These are phyloP conservation scores for Exophiala sp. DNA, from an alignment of 2,329 filamentous ascomycete genomes.

Conservation along the genomic window DNA sequence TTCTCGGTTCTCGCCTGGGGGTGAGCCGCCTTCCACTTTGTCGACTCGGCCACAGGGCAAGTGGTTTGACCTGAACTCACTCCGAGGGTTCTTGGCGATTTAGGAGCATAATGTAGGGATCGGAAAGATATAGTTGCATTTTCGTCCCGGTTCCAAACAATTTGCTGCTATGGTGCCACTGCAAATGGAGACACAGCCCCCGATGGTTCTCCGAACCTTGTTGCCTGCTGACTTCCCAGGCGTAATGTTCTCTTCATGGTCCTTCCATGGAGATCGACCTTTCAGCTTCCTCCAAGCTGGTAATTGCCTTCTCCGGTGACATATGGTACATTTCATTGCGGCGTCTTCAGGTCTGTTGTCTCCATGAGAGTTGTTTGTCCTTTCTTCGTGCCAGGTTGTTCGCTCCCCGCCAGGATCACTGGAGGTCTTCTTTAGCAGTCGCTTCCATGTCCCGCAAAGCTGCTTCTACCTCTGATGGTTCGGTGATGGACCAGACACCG, in stretches of 20 bases:
- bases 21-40: conserved; percentile 11
- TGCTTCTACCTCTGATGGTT: conserved; percentile 68
- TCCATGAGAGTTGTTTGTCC: not conserved
- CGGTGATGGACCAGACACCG: conserved; percentile 87
- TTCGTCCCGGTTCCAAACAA: not conserved
- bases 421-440: conserved; percentile 17
- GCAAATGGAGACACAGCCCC: no score
- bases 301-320: not conserved
- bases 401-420: not conserved
- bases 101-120: conserved; percentile 4
- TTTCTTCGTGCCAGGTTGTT: not conserved
- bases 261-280: not conserved
- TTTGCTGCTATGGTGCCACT: not conserved
- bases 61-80: conserved; percentile 10
- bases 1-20: conserved; percentile 12
- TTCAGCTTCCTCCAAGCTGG: not conserved
- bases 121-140: conserved; percentile 9
- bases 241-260: not conserved
- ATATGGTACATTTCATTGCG: not conserved
- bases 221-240: no score
- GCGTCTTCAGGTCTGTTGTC: not conserved
- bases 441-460: conserved; percentile 25
- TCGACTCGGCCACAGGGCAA: conserved; percentile 5
- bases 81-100: conserved; percentile 18
- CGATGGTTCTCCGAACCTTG: no score